Conservation (phyloP, 768 basidiomycete species). For the Tricholomella constricta region DNA sequence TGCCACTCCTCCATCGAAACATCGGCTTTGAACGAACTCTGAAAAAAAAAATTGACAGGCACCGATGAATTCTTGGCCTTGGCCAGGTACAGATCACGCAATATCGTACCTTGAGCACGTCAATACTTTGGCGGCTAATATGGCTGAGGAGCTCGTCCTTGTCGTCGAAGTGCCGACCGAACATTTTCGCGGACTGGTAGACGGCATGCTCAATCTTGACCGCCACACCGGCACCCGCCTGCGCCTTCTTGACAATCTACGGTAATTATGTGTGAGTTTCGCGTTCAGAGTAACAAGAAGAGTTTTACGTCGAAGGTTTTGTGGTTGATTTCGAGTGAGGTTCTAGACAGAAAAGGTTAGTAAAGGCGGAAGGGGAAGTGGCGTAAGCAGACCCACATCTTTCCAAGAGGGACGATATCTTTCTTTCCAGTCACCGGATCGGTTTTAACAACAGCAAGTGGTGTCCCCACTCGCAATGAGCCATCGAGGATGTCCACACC, state of each 20-base stretch:
- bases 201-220: slow-evolving; percentile 98
- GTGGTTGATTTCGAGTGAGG: slow-evolving; percentile 97
- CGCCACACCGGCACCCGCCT: slow-evolving; percentile 95
- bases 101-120: slow-evolving; percentile 82
- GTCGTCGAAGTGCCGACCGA: slow-evolving; percentile 93
- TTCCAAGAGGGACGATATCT: slow-evolving; percentile 90
- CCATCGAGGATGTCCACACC: slow-evolving; percentile 97
- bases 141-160: slow-evolving; percentile 93
- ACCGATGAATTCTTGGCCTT: background rate
- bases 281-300: background rate
- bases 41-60: slow-evolving; percentile 10
- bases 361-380: background rate
- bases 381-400: slow-evolving; percentile 65
- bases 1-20: slow-evolving; percentile 92
- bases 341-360: slow-evolving; percentile 47
- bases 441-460: slow-evolving; percentile 91
- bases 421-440: slow-evolving; percentile 87
- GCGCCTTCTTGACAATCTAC: slow-evolving; percentile 88
- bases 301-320: slow-evolving; percentile 73
- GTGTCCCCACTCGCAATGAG: slow-evolving; percentile 87
- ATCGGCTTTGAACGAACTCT: slow-evolving; percentile 87
- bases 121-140: slow-evolving; percentile 91
- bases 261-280: slow-evolving; percentile 9
- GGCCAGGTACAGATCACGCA: slow-evolving; percentile 4
- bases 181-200: slow-evolving; percentile 94